Conservation (phyloP, 192 early-diverging fungal genomes). For the Coemansia aciculifera region DNA sequence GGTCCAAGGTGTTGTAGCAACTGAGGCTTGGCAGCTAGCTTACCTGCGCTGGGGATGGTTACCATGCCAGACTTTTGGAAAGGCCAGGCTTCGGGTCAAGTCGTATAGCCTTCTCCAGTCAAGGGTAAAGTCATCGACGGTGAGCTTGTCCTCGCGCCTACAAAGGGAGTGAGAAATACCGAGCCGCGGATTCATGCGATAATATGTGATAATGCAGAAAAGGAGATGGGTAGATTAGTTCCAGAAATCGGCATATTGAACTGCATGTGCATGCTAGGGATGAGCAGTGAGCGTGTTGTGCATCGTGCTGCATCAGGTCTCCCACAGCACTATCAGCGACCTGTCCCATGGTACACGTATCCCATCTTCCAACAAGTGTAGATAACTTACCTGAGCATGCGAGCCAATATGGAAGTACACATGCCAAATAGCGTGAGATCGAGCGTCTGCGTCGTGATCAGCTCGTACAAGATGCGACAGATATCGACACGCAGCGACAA, state of each 20-base stretch:
- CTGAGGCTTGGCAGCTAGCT: background rate
- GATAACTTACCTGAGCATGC: conserved; percentile 66
- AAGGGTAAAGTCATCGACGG: conserved; percentile 62
- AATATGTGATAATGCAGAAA: background rate
- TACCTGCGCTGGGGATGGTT: conserved; percentile 56
- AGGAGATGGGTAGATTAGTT: conserved; percentile 3
- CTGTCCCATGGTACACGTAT: background rate
- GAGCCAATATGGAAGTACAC: conserved; percentile 61
- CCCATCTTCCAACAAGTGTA: background rate
- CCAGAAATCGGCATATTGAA: background rate
- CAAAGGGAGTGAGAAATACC: background rate
- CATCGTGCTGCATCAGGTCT: background rate
- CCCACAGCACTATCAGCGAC: background rate
- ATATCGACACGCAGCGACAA: conserved; percentile 26
- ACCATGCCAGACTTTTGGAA: conserved; percentile 70
- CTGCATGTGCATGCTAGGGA: conserved; percentile 1
- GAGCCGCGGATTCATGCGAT: background rate
- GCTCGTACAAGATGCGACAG: conserved; percentile 62
- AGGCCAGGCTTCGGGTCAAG: conserved; percentile 55
- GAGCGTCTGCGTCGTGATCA: conserved; percentile 65
- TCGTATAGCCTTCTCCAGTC: conserved; percentile 78
- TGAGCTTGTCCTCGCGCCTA: conserved; percentile 58
- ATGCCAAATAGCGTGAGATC: conserved; percentile 65
- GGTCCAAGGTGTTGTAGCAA: background rate
- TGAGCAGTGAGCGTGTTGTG: background rate